Base-by-base conservation (phyloP, 1,284 basidiomycete species). In the Paramarasmius palmivorus region DNA sequence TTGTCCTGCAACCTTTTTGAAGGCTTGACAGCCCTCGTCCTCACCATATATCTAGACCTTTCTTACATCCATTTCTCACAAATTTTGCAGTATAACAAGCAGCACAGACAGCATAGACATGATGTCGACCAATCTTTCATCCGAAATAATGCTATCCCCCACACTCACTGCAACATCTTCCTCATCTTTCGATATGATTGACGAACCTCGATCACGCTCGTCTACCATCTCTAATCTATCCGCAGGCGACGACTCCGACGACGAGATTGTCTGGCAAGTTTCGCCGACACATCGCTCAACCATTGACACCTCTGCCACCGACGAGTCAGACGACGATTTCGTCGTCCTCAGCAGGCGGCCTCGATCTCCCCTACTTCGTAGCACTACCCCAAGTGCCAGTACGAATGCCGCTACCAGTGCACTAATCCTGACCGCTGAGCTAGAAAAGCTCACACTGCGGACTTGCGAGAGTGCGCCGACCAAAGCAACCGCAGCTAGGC, bases 251-350 rank as follows among this genome's bases (percentile, higher is more conserved):
- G 65, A 68, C 23, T 77, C 75, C 15, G 82, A 81, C 56, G 81
- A 85, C 55, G 81, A 84, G 62, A 80, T 86, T 50, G 77, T 85
- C 22, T 84, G 78, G 72, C 69, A 76, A 6, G 67, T 66, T 17
- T 57, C 57, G 34, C 60, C 61, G 3, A 49, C 48, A 36, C 54
- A 50, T 22, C 50, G 39, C 42, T 62, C 59, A 26, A 67, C 68
- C 19, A 60, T 63, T 8, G 62, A 60, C 15, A 60, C 61, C 5
- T 53, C 56, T 19, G 63, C 61, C 3, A 55, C 61, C 25, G 70
- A 67, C 9, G 44, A 46, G 4, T 46, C 44, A n/a, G 74, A 73
- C 49, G 71, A 74, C 49, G 76, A 79, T 51, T 78, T 74, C 60
- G 73, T 80, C 35, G 61, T 79, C 29, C 65, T 79, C 39, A 70